Conservation (phyloP, 2,329 filamentous ascomycete genomes). For the Coccinonectria pachysandricola region DNA sequence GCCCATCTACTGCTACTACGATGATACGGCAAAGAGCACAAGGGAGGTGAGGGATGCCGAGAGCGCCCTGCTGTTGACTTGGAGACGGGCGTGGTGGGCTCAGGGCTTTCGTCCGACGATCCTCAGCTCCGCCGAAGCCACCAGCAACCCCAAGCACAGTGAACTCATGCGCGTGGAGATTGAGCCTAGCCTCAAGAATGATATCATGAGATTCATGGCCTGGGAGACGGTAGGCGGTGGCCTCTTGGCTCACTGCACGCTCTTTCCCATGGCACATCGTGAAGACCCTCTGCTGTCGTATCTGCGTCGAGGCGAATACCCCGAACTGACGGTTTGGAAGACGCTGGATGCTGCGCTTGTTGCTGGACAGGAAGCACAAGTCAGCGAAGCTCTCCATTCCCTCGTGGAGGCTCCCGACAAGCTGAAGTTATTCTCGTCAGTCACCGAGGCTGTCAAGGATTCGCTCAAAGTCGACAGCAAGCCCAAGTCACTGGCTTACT, state of each 20-base stretch:
- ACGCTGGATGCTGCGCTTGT: slow-evolving; percentile 62
- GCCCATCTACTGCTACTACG: slow-evolving; percentile 86
- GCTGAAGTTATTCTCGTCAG: slow-evolving; percentile 45
- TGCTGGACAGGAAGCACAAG: slow-evolving; percentile 54
- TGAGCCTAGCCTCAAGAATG: slow-evolving; percentile 50
- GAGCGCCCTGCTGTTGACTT: slow-evolving; percentile 68
- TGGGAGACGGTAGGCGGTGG: slow-evolving; percentile 89
- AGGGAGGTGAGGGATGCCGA: slow-evolving; percentile 60
- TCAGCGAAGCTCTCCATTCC: slow-evolving; percentile 52
- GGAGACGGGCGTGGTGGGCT: slow-evolving; percentile 93
- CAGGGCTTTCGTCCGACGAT: slow-evolving; percentile 83
- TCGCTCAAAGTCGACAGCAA: slow-evolving; percentile 55
- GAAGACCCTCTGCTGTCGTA: slow-evolving; percentile 63
- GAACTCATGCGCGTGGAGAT: slow-evolving; percentile 55
- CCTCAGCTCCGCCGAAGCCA: slow-evolving; percentile 68
- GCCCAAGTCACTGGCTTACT: slow-evolving; percentile 65
- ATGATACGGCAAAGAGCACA: slow-evolving; percentile 53
- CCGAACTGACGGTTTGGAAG: slow-evolving; percentile 63
- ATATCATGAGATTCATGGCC: slow-evolving; percentile 78
- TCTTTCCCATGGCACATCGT: slow-evolving; percentile 71
- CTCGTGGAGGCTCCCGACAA: slow-evolving; percentile 43
- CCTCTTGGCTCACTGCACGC: slow-evolving; percentile 65
- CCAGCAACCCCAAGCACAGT: slow-evolving; percentile 69
- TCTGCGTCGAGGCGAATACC: slow-evolving; percentile 66
- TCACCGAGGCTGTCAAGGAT: slow-evolving; percentile 52